A percentile compares a stretch with the other conserved stretches of the same genome.
These are phyloP conservation scores for Phytophthora citrophthora DNA, from an alignment of 352 stramenopile species.

Conservation along the genomic window DNA sequence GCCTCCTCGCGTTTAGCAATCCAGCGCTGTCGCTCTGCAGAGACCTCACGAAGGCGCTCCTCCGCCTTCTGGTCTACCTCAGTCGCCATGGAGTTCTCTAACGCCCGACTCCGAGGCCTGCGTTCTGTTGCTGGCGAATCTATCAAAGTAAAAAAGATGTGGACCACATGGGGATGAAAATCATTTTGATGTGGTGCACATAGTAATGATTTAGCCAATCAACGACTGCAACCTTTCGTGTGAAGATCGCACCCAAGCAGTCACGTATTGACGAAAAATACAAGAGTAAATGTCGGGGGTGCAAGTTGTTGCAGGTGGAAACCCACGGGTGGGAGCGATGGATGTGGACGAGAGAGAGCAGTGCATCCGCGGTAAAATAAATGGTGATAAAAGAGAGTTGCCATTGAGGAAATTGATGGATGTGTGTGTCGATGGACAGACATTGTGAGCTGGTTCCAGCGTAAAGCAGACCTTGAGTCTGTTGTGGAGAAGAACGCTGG, in stretches of 20 bases:
- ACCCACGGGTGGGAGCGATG: slow-evolving; percentile 81
- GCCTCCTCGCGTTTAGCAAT: slow-evolving; percentile 32
- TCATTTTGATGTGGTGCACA: background rate
- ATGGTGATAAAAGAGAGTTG: too few relatives aligned
- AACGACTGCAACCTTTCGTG: slow-evolving; percentile 35
- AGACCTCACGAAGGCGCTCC: slow-evolving; percentile 25
- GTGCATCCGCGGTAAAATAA: slow-evolving; percentile 81
- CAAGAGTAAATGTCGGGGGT: slow-evolving; percentile 63
- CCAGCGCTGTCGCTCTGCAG: slow-evolving; percentile 27
- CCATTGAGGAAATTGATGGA: too few relatives aligned
- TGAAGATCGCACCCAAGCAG: slow-evolving; percentile 25
- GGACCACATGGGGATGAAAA: background rate
- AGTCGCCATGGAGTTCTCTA: slow-evolving; percentile 1
- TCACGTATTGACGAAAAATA: background rate
- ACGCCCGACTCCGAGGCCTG: too few relatives aligned
- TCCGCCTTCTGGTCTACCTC: slow-evolving; percentile 16
- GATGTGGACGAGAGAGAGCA: slow-evolving; percentile 79
- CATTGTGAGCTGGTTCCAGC: slow-evolving; percentile 87
- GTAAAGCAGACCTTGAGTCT: slow-evolving; percentile 69
- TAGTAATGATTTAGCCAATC: slow-evolving; percentile 18
- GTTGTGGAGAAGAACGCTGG: slow-evolving; percentile 53
- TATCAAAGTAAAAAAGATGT: background rate
- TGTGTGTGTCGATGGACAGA: slow-evolving; percentile 35
- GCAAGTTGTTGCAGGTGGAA: slow-evolving; percentile 73
- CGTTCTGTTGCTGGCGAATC: slow-evolving; percentile 6